Conservation (phyloP, 257 asterid genomes). For the Nicotiana paniculata region DNA sequence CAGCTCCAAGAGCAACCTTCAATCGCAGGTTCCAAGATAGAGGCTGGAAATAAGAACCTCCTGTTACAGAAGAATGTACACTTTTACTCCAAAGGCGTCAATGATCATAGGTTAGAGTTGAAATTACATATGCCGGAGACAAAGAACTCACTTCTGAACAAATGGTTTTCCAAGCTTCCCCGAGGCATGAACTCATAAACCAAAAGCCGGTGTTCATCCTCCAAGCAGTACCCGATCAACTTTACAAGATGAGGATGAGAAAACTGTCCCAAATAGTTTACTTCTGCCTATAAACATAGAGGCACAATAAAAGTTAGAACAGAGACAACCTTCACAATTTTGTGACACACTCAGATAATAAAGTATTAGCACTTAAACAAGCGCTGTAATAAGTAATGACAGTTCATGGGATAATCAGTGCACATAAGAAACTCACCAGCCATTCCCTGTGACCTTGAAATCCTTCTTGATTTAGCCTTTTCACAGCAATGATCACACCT, state of each 20-base stretch:
- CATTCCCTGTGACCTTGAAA: slow-evolving; percentile 82
- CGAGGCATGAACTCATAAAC: slow-evolving; percentile 30
- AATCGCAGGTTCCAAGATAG: slow-evolving; percentile 85
- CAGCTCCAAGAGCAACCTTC: slow-evolving; percentile 85
- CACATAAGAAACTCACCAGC: slow-evolving; percentile 53
- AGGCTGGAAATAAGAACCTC: slow-evolving; percentile 93
- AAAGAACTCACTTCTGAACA: slow-evolving; percentile 25
- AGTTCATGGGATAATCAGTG: not conserved
- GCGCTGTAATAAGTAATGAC: not conserved
- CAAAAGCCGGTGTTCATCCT: slow-evolving; percentile 29
- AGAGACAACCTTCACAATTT: not conserved
- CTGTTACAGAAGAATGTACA: slow-evolving; percentile 23
- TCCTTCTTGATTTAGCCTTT: slow-evolving; percentile 66
- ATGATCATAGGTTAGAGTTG: not conserved
- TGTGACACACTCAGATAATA: not conserved
- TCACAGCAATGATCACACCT: slow-evolving; percentile 70
- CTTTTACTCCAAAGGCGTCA: not conserved
- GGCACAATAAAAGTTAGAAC: not conserved
- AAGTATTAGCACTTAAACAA: not conserved
- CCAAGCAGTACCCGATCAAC: slow-evolving; percentile 20
- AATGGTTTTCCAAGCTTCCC: slow-evolving; percentile 26
- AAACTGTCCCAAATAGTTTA: slow-evolving; percentile 20
- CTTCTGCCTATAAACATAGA: slow-evolving; percentile 9
- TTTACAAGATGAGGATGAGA: slow-evolving; percentile 19
- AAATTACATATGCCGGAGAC: not conserved